Percentiles rank a stretch among this genome's conserved stretches.
These are phyloP conservation scores for Calonectria hongkongensis DNA, from an alignment of 2,329 filamentous ascomycete genomes.

Conservation along the genomic window DNA sequence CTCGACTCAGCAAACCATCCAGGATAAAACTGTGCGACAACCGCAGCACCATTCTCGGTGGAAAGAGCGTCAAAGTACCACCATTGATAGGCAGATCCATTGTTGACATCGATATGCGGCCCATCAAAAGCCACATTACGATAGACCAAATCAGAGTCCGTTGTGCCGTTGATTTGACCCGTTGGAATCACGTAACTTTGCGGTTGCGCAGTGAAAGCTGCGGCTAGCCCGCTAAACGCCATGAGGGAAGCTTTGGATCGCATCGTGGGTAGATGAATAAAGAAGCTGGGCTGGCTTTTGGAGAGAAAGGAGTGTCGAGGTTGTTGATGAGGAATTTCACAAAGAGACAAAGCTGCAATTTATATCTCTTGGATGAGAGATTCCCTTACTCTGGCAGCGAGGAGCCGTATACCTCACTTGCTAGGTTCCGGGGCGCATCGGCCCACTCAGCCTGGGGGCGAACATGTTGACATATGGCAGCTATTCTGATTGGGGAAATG, in stretches of 20 bases:
- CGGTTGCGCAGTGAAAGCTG: background rate
- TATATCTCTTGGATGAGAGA: background rate
- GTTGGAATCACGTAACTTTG: background rate
- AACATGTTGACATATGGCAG: background rate
- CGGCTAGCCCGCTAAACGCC: background rate
- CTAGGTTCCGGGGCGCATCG: background rate
- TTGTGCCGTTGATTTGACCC: constrained; percentile 13
- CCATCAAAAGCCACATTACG: background rate
- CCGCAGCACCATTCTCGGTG: background rate
- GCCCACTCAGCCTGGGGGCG: background rate
- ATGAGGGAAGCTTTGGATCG: background rate
- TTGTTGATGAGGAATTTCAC: background rate
- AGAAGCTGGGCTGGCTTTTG: background rate
- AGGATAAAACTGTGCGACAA: constrained; percentile 9
- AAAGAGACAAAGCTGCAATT: background rate
- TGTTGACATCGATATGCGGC: constrained; percentile 10
- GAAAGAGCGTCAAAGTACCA: constrained; percentile 8
- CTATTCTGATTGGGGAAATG: background rate
- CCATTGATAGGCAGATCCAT: constrained; percentile 10
- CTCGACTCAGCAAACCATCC: background rate
- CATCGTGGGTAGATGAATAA: background rate
- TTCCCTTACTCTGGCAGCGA: too few relatives aligned
- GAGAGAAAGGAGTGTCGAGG: background rate
- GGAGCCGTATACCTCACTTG: background rate
- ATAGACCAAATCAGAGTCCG: background rate